A percentile compares a stretch with the other conserved stretches of the same genome.
These are phyloP conservation scores for Ehretia macrophylla DNA, from an alignment of 257 asterid species.

Conservation along the genomic window DNA sequence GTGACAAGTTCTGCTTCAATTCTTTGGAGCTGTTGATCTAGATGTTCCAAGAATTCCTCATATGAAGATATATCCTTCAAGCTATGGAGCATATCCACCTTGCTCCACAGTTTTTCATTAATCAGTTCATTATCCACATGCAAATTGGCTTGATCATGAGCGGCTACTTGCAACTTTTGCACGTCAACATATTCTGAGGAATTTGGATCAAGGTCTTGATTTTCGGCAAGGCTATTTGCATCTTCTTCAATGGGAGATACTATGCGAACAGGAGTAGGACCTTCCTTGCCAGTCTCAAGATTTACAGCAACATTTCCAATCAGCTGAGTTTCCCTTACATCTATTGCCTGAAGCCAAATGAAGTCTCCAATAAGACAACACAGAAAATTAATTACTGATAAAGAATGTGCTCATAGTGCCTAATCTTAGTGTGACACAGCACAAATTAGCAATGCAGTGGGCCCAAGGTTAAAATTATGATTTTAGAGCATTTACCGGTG, in stretches of 20 bases:
- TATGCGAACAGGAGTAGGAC: conserved; percentile 49
- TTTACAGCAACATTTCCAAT: conserved; percentile 70
- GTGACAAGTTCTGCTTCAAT: conserved; percentile 68
- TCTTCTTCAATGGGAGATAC: conserved; percentile 51
- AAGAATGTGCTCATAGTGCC: neutral
- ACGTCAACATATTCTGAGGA: conserved; percentile 18
- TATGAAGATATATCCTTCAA: conserved; percentile 42
- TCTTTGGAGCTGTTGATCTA: conserved; percentile 56
- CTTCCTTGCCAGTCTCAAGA: conserved; percentile 37
- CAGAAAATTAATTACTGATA: neutral
- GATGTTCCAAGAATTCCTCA: conserved; percentile 52
- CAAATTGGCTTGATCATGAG: conserved; percentile 17
- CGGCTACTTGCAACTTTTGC: conserved; percentile 27
- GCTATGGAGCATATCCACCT: conserved; percentile 20
- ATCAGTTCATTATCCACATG: conserved; percentile 20
- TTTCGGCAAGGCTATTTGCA: conserved; percentile 23
- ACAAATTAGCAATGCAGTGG: no score
- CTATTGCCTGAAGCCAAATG: conserved; percentile 58
- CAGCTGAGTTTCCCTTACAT: conserved; percentile 67
- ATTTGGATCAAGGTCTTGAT: conserved; percentile 20
- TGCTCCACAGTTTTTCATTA: conserved; percentile 9
- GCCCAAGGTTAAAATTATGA: no score
- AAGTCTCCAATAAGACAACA: neutral
- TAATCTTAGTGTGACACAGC: no score
- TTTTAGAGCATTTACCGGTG: no score